These are phyloP conservation scores for Tilletiopsis washingtonensis DNA, from an alignment of 1,284 basidiomycete species.

Conservation along the genomic window DNA sequence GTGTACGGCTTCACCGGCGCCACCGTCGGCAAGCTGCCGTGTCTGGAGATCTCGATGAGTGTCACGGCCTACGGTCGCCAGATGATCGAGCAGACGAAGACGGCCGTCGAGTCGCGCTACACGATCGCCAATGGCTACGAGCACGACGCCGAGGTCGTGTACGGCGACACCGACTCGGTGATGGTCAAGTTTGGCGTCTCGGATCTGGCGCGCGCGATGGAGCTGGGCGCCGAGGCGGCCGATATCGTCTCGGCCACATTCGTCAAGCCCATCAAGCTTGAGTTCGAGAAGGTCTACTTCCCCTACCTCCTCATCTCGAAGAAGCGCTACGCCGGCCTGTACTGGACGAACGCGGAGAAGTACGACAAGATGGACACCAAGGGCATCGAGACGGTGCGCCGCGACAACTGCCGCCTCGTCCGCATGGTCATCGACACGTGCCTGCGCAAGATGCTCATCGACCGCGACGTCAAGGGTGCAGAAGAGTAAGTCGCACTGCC, in stretches of 20 bases:
- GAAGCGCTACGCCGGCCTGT: conserved; percentile 46
- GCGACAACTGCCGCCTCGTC: conserved; percentile 47
- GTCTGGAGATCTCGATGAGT: conserved; percentile 47
- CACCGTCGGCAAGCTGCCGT: conserved; percentile 45
- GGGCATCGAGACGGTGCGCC: conserved; percentile 47
- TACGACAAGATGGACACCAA: conserved; percentile 48
- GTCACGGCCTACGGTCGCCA: conserved; percentile 46
- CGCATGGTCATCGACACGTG: conserved; percentile 47
- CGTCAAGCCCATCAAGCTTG: conserved; percentile 43
- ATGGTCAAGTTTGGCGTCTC: conserved; percentile 47
- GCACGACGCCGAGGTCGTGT: conserved; percentile 45
- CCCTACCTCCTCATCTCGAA: conserved; percentile 47
- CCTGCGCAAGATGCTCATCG: conserved; percentile 46
- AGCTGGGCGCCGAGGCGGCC: conserved; percentile 76
- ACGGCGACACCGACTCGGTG: conserved; percentile 47
- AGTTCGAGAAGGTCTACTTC: conserved; percentile 47
- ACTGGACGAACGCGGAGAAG: conserved; percentile 42
- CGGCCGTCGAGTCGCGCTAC: conserved; percentile 38
- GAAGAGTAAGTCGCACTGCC: conserved; percentile 43
- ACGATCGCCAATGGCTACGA: conserved; percentile 46
- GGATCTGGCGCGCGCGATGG: conserved; percentile 39
- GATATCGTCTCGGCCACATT: conserved; percentile 60
- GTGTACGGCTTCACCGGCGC: conserved; percentile 48
- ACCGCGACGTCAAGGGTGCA: conserved; percentile 45
- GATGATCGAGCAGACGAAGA: conserved; percentile 47